Evolutionary conservation across 2,329 filamentous ascomycete genomes (phyloP), one percentile per base, ranked within the genome.

Genomic region (Shiraia bambusicola): DNA sequence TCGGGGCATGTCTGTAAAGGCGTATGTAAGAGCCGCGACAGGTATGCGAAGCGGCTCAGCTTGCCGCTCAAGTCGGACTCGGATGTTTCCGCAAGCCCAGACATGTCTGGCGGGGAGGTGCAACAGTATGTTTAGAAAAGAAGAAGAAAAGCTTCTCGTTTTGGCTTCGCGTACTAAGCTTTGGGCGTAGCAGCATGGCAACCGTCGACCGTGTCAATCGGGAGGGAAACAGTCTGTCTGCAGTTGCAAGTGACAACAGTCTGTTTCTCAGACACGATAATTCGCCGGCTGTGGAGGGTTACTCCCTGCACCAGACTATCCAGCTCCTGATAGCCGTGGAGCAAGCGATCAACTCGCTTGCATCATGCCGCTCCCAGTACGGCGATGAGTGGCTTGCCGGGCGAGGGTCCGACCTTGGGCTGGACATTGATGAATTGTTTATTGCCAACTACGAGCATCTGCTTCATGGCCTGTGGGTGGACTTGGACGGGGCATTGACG

Each of bases 391-490:
- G 63, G 59, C 57, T 69, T 13, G 49, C 62, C 32, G 55, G 43
- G 33, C 58, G 62, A 43, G 61, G 64, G 28, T 50, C 57, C 19
- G 50, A 61, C 12, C 39, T 61, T 13, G 61, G 65, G 12, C 49
- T 63, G 13, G 41, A 42, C 24, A 54, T 68, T 9, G 65, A 71
- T 47, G 65, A 67, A 26, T 63, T 49, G 8, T 67, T 67, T 48
- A 50, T 70, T 31, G 70, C 72, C 13, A 75, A 74, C 50, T 67
- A 74, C 41, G 63, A 71, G 49, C 69, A 74, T 47, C 42, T 74
- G 26, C 59, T 75, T 35, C 48, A 70, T 40, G 62, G 65, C 39
- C 57, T 73, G 13, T 62, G 62, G 35, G 35, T 64, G n/a, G 57
- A 63, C 42, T 56, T 73, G 14, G 47, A 69, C 14, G 40, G 58